Evolutionary conservation across 495 filamentous ascomycete species (phyloP).

Genomic region (Gamarada debralockiae): DNA sequence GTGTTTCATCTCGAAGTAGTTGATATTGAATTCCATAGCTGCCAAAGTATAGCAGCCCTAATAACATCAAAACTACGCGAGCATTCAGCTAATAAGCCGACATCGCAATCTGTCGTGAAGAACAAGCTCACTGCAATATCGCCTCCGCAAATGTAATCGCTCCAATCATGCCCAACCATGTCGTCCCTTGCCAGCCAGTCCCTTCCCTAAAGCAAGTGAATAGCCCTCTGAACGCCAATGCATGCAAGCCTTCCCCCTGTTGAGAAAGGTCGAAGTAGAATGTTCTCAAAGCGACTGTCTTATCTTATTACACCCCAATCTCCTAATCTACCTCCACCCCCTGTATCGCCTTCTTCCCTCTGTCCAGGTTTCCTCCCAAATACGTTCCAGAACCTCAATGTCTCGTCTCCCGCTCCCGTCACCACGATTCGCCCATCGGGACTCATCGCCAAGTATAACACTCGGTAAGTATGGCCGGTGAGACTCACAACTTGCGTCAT

Average conservation of each 20-base stretch:
- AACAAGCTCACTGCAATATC: neutral
- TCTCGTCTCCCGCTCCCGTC: slow-evolving; percentile 95
- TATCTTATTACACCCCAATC: slow-evolving; percentile 72
- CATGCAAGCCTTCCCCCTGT: neutral
- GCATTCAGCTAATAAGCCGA: neutral
- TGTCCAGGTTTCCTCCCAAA: slow-evolving; percentile 65
- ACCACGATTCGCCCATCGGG: slow-evolving; percentile 92
- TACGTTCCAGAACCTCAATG: slow-evolving; percentile 93
- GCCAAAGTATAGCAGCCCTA: neutral
- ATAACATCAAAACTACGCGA: neutral
- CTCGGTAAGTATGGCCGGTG: slow-evolving; percentile 93
- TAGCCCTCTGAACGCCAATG: slow-evolving; percentile 8
- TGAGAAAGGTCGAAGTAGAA: neutral
- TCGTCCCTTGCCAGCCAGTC: neutral
- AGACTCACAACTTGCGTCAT: slow-evolving; percentile 95
- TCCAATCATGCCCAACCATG: neutral
- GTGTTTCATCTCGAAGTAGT: slow-evolving; percentile 7
- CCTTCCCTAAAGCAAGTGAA: neutral
- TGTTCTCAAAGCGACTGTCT: slow-evolving; percentile 11
- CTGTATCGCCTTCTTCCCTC: slow-evolving; percentile 36
- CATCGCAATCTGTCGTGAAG: neutral
- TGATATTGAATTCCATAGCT: slow-evolving; percentile 3
- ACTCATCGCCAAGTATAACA: slow-evolving; percentile 95
- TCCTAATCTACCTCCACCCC: slow-evolving; percentile 50
- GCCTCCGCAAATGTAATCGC: neutral